Percentiles rank a stretch among this genome's conserved stretches.
Conservation (phyloP, 208 protist genomes). For the Zelonia costaricensis region DNA sequence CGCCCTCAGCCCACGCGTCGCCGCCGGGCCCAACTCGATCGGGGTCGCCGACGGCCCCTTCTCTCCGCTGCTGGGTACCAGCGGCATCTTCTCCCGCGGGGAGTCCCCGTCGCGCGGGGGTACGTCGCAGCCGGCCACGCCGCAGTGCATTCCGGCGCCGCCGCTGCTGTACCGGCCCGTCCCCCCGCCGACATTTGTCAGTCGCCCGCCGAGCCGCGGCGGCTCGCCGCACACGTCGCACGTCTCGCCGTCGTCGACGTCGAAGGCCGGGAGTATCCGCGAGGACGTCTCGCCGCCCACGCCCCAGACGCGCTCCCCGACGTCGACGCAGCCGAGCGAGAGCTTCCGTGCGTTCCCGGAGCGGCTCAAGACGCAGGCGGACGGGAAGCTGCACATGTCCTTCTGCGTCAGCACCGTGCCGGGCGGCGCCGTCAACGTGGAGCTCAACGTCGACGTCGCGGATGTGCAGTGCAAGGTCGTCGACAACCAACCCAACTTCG, state of each 20-base stretch:
- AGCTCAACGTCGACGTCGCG: conserved; percentile 69
- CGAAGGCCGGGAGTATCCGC: conserved; percentile 19
- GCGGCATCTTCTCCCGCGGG: conserved; percentile 32
- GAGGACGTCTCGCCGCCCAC: conserved; percentile 23
- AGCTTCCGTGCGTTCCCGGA: conserved; percentile 26
- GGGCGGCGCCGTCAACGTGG: conserved; percentile 62
- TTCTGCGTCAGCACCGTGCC: conserved; percentile 63
- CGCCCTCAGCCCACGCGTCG: conserved; percentile 25
- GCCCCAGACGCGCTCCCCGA: conserved; percentile 28
- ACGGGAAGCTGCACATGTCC: conserved; percentile 74
- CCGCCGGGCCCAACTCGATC: conserved; percentile 1
- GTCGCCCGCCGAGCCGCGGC: conserved; percentile 12
- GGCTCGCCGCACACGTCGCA: conserved; percentile 23
- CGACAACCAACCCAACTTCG: conserved; percentile 74
- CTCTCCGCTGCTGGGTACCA: conserved; percentile 29
- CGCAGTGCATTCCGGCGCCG: conserved; percentile 33
- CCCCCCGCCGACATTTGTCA: background rate
- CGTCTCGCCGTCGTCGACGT: conserved; percentile 19
- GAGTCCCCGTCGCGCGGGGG: conserved; percentile 57
- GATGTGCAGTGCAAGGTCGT: conserved; percentile 80
- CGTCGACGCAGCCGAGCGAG: conserved; percentile 29
- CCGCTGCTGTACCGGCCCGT: conserved; percentile 22
- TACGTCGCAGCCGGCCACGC: conserved; percentile 11
- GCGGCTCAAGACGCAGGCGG: conserved; percentile 38
- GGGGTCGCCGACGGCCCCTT: conserved; percentile 18